Evolutionary conservation across 768 basidiomycete genomes (phyloP), one percentile per base, ranked within the genome.

Genomic region (Tulasnella sp.): DNA sequence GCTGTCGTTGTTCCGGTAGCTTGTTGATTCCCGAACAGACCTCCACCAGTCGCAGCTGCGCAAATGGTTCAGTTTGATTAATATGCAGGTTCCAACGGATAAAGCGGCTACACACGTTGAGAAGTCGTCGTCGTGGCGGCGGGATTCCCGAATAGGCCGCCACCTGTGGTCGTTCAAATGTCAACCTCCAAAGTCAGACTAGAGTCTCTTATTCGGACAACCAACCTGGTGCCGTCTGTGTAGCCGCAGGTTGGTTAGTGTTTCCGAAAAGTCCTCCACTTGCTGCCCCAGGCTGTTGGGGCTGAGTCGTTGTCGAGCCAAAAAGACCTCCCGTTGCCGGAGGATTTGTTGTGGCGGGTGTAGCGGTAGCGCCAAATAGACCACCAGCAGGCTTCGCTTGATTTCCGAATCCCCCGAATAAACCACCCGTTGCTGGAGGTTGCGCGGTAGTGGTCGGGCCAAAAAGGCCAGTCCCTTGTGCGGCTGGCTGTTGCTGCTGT

Each of bases 381-480:
- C 61, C 61, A 67, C 61, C 26, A 35, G 61, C 61, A 67, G 61
- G 61, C 61, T 32, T 67, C 9, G 61, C 5, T 67, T 67, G 61
- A 32, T 32, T 32, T 15, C 61, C 61, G 29, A 67, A 67, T 29
- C 61, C 61, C 10, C 61, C 61, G 26, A 67, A 67, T 35, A 67
- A 67, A 26, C 61, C 61, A 35, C 61, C 61, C 23, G 61, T 32
- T 15, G 61, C 61, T 35, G 61, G 61, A 9, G 61, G 61, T 29
- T 67, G 61, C 10, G 61, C 32, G 32, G 61, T 67, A 32, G 51
- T 74, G 5, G 44, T 48, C 32, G 40, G 46, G 23, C 46, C 73
- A 48, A 74, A 74, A n/a, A 74, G 46, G 11, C 73, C 73, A 35
- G 73, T 32, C 2, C 51, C 35, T 9, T 74, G 73, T 23, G 26